phyloP scores from a whole-genome alignment of 106 monocot genomes.

The Allium cepa region DNA sequence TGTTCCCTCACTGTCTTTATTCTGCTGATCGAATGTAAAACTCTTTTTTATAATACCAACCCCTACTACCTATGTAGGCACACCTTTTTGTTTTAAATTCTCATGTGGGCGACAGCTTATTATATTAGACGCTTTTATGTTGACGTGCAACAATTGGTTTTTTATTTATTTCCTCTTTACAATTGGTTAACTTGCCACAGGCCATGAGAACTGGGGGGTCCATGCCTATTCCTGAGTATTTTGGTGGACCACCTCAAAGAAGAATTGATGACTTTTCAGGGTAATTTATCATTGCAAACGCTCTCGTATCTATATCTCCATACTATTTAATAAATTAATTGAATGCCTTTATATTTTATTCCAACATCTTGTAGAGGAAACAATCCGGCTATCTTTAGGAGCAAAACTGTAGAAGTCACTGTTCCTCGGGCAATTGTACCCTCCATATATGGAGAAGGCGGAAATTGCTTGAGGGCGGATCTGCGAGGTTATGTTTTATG shows the following conservation, averaged over 20 bases:
- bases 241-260: conserved; percentile 5
- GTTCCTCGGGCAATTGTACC: conserved; percentile 69
- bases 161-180: neutral
- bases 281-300: conserved; percentile 1
- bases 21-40: neutral
- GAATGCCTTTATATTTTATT: no score
- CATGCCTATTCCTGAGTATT: conserved; percentile 18
- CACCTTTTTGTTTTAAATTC: neutral
- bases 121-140: no score
- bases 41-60: neutral
- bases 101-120: neutral
- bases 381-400: conserved; percentile 42
- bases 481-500: conserved; percentile 52
- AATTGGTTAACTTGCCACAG: conserved; percentile 10
- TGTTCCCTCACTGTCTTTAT: neutral
- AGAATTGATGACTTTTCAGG: conserved; percentile 20
- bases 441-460: conserved; percentile 88
- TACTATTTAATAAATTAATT: no score
- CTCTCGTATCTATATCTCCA: no score
- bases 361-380: conserved; percentile 30
- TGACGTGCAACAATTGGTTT: no score
- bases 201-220: conserved; percentile 13
- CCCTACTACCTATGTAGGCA: neutral
- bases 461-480: conserved; percentile 56
- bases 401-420: conserved; percentile 72